phyloP scores from a whole-genome alignment of 2,329 filamentous ascomycete species.

The Alternaria triticimaculans region DNA sequence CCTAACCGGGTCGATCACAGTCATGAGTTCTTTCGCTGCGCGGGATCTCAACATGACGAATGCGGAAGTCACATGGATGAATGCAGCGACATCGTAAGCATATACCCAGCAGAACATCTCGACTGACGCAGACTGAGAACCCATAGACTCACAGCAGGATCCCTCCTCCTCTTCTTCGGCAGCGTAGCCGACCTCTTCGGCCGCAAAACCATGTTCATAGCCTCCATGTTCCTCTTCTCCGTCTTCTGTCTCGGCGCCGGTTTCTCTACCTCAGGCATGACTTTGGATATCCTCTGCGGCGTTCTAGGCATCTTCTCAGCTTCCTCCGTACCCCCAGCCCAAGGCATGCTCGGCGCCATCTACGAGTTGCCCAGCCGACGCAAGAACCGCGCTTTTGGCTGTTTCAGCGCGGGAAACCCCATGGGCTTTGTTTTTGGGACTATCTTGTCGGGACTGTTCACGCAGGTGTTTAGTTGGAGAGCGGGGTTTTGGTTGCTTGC shows the following conservation, averaged over 20 bases:
- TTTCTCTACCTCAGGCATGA: constrained; percentile 65
- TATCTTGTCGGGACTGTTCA: constrained; percentile 68
- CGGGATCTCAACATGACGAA: constrained; percentile 67
- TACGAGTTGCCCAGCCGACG: constrained; percentile 67
- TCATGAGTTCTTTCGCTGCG: constrained; percentile 68
- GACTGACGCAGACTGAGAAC: not conserved
- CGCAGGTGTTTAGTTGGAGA: constrained; percentile 68
- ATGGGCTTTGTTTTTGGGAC: constrained; percentile 64
- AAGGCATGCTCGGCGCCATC: constrained; percentile 68
- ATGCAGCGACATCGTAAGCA: constrained; percentile 63
- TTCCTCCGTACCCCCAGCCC: constrained; percentile 68
- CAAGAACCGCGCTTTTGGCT: constrained; percentile 71
- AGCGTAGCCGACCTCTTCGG: constrained; percentile 71
- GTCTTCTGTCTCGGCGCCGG: constrained; percentile 64
- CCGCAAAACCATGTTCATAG: constrained; percentile 66
- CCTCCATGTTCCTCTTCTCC: constrained; percentile 65
- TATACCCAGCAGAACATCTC: not conserved
- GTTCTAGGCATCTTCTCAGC: constrained; percentile 70
- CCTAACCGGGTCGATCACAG: constrained; percentile 64
- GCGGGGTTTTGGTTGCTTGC: constrained; percentile 67
- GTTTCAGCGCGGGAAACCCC: constrained; percentile 66
- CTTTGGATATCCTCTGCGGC: constrained; percentile 68
- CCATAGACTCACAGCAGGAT: constrained; percentile 64
- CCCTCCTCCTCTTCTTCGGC: constrained; percentile 71
- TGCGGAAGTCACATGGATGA: constrained; percentile 72